These are phyloP conservation scores for Starmerella powellii DNA, from an alignment of 805 yeast genomes.

Conservation along the genomic window DNA sequence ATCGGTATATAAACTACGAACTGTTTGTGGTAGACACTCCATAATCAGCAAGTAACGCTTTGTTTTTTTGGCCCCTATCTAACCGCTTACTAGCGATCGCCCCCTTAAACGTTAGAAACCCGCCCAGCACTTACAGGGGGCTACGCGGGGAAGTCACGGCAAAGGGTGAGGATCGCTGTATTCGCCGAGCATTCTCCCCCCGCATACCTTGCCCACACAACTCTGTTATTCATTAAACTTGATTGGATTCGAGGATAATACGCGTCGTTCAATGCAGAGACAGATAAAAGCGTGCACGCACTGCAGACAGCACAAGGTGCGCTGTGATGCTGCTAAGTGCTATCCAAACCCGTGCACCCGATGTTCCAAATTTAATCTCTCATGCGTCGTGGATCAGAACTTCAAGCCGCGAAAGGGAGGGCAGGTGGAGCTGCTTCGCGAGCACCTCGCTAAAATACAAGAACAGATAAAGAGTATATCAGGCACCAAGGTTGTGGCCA, in stretches of 20 bases:
- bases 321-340: constrained; percentile 78
- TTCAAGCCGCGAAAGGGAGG: constrained; percentile 87
- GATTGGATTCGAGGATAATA: not conserved
- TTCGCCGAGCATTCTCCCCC: no score
- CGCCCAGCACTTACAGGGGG: no score
- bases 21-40: no score
- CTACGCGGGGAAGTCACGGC: no score
- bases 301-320: constrained; percentile 88
- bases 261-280: constrained; percentile 29
- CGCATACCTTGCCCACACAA: constrained; percentile 8
- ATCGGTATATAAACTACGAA: no score
- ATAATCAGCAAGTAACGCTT: no score
- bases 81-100: no score
- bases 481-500: constrained; percentile 40
- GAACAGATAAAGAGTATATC: constrained; percentile 54
- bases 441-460: constrained; percentile 70
- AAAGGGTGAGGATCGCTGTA: no score
- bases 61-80: no score
- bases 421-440: constrained; percentile 69
- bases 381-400: constrained; percentile 82
- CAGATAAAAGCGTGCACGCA: constrained; percentile 91
- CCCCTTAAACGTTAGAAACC: no score
- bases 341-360: constrained; percentile 73
- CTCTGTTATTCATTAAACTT: not conserved
- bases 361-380: constrained; percentile 66